These are phyloP conservation scores for Cinchona pubescens DNA, from an alignment of 257 asterid genomes.

Conservation along the genomic window DNA sequence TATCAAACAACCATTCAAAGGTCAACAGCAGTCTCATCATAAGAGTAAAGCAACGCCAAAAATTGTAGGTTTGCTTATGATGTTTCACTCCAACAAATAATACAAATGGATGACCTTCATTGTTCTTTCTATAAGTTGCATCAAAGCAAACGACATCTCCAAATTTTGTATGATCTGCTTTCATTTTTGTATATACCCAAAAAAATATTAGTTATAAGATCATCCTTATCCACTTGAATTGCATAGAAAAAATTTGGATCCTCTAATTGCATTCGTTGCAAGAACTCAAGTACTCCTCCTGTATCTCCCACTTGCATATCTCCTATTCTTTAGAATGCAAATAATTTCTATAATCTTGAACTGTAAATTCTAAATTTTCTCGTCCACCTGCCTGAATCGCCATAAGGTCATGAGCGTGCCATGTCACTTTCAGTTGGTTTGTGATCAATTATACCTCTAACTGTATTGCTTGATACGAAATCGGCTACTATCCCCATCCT, in stretches of 20 bases:
- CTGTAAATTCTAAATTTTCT: no score
- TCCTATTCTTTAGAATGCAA: not conserved
- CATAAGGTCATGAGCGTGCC: no score
- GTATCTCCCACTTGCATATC: not conserved
- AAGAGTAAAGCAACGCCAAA: conserved; percentile 16
- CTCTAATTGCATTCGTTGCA: not conserved
- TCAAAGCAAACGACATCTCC: not conserved
- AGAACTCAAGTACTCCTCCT: not conserved
- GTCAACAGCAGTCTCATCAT: conserved; percentile 13
- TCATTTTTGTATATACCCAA: not conserved
- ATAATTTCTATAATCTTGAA: not conserved
- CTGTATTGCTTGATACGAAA: no score
- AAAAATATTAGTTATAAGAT: not conserved
- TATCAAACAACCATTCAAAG: conserved; percentile 6
- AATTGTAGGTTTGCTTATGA: conserved; percentile 1
- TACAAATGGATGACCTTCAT: not conserved
- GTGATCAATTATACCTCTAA: no score
- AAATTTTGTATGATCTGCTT: not conserved
- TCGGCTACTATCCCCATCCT: no score
- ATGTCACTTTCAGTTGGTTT: no score
- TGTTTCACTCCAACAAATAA: not conserved
- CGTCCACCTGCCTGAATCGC: no score
- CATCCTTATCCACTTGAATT: not conserved
- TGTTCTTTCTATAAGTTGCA: not conserved
- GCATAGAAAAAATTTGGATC: not conserved